A percentile compares a stretch with the other conserved stretches of the same genome.
Conservation (phyloP, 331 rosid genomes). For the Rosa hybrid region DNA sequence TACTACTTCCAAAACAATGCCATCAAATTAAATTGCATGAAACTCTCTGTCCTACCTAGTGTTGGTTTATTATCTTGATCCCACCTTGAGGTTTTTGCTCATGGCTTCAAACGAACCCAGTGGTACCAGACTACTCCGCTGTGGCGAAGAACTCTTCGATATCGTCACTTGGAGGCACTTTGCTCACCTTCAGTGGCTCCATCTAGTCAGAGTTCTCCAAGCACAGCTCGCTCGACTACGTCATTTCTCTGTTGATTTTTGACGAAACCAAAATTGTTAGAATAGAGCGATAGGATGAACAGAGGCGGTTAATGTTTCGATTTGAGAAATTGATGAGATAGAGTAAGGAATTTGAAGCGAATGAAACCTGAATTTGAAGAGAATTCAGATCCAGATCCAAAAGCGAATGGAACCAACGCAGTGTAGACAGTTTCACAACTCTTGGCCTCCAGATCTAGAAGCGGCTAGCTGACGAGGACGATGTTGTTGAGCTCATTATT, state of each 20-base stretch:
- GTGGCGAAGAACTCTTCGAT: slow-evolving; percentile 72
- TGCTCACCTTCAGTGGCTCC: slow-evolving; percentile 12
- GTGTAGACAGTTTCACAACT: slow-evolving; percentile 54
- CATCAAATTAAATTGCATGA: slow-evolving; percentile 22
- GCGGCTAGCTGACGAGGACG: slow-evolving; percentile 18
- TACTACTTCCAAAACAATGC: slow-evolving; percentile 6
- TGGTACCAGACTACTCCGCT: slow-evolving; percentile 72
- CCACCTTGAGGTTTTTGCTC: too few relatives aligned
- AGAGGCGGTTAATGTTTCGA: slow-evolving; percentile 7
- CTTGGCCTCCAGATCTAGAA: slow-evolving; percentile 65
- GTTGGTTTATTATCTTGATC: slow-evolving; percentile 34
- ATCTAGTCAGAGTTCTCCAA: neutral
- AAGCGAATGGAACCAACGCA: slow-evolving; percentile 9
- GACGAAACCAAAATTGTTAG: neutral
- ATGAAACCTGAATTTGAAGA: slow-evolving; percentile 50
- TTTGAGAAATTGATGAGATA: slow-evolving; percentile 15
- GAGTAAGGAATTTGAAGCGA: neutral
- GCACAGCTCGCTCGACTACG: slow-evolving; percentile 43
- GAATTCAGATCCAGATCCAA: too few relatives aligned
- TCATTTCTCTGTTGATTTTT: slow-evolving; percentile 32
- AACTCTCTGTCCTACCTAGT: slow-evolving; percentile 35
- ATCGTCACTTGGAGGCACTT: slow-evolving; percentile 50
- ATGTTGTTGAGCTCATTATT: slow-evolving; percentile 34
- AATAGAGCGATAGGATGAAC: neutral
- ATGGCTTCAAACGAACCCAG: slow-evolving; percentile 79